Percentiles rank a stretch among this genome's conserved stretches.
phyloP scores from a whole-genome alignment of 805 yeast species.

The Brettanomyces anomalus region DNA sequence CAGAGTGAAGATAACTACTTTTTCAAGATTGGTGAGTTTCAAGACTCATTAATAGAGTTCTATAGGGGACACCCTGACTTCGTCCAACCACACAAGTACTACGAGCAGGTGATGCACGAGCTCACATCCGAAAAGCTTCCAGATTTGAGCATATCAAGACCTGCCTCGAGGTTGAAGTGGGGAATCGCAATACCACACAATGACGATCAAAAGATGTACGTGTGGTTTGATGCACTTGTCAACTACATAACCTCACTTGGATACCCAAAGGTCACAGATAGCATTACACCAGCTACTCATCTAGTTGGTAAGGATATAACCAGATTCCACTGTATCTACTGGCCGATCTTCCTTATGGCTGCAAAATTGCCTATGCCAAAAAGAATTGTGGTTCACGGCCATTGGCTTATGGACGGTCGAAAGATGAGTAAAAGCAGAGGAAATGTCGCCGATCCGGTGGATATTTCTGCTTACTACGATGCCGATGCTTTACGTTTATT shows the following conservation, averaged over 20 bases:
- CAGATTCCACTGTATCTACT: constrained; percentile 81
- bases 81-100: constrained; percentile 57
- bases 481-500: constrained; percentile 68
- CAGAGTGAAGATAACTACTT: constrained; percentile 83
- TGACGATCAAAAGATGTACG: constrained; percentile 71
- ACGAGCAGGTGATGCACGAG: constrained; percentile 47
- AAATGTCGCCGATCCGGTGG: constrained; percentile 87
- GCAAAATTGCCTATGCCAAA: constrained; percentile 64
- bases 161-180: constrained; percentile 71
- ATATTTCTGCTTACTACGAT: constrained; percentile 54
- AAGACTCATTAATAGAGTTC: constrained; percentile 39
- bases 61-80: constrained; percentile 44
- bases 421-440: constrained; percentile 94
- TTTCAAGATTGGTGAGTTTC: constrained; percentile 62
- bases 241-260: constrained; percentile 72
- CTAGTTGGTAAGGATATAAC: constrained; percentile 87
- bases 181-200: constrained; percentile 86
- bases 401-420: constrained; percentile 83
- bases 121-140: constrained; percentile 37
- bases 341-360: constrained; percentile 91
- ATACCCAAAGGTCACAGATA: constrained; percentile 31
- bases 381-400: constrained; percentile 81
- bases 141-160: constrained; percentile 86
- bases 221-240: constrained; percentile 92
- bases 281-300: constrained; percentile 39